Evolutionary conservation across 1,284 basidiomycete species (phyloP).

Genomic region (Vanrija pseudolonga): DNA sequence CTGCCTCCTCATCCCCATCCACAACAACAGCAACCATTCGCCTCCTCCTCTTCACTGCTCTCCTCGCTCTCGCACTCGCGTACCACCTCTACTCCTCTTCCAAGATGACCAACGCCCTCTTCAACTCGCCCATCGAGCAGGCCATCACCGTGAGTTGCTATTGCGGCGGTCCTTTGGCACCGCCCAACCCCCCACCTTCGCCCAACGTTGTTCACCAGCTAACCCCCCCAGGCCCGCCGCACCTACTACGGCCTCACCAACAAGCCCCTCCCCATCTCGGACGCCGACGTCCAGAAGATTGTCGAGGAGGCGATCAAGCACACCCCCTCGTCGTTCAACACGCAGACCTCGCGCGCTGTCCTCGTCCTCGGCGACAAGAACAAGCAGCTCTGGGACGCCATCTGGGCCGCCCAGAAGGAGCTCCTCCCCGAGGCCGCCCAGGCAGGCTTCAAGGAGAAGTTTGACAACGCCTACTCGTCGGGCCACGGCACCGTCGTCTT

Average conservation of each 20-base stretch:
- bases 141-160: too few relatives aligned
- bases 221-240: not conserved
- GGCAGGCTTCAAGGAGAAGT: constrained; percentile 6
- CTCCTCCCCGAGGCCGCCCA: not conserved
- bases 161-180: too few relatives aligned
- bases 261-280: constrained; percentile 39
- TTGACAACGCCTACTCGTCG: constrained; percentile 37
- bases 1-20: too few relatives aligned
- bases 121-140: too few relatives aligned
- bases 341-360: constrained; percentile 50
- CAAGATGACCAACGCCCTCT: too few relatives aligned
- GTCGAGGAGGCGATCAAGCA: constrained; percentile 49
- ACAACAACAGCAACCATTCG: too few relatives aligned
- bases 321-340: constrained; percentile 51
- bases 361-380: constrained; percentile 49
- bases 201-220: not conserved
- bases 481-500: constrained; percentile 53
- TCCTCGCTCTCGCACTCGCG: too few relatives aligned
- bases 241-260: constrained; percentile 49
- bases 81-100: too few relatives aligned
- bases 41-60: too few relatives aligned
- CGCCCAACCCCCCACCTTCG: not conserved
- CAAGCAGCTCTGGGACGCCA: constrained; percentile 49
- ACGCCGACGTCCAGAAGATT: constrained; percentile 45
- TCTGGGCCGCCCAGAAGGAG: constrained; percentile 17